Base-by-base conservation (phyloP, 495 filamentous ascomycete genomes). In the Wilcoxina mikolae region DNA sequence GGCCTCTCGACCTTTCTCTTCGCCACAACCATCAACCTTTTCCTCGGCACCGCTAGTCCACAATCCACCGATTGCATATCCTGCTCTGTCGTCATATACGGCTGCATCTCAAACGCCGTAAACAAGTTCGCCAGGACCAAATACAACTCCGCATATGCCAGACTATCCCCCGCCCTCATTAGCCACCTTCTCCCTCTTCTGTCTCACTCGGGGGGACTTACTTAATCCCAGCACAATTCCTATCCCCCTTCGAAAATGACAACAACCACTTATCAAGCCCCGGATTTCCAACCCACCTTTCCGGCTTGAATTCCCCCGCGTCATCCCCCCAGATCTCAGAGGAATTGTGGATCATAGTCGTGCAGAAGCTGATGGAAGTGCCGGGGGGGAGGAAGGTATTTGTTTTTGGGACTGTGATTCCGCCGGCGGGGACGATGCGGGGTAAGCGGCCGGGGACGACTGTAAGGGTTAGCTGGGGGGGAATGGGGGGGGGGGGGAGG, bases 61-160 rank as follows among this genome's bases (percentile, higher is more conserved):
- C 29, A 25, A n/a, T 59, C 57, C 4, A 17, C 41, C 57, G 56
- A 59, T 23, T 7, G 25, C 57, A 59, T 59, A 3, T 58, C 35
- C 3, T 33, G 27, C 3, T 41, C 24, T 1, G 18, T 54, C 7
- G 55, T 56, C 39, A 72, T 60, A 31, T 55, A 66, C 31, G 71
- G 49, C 39, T 65, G 48, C 24, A 72, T 55, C 3, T 68, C 65
- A 45, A 71, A 73, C 2, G 67, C 58, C 0, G 71, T 65, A 55
- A 73, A 74, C 3, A 78, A 33, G 4, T 58, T 69, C 33, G 73
- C 69, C 0, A 78, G 25, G 2, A 58, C 60, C 18, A 73, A 60
- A 51, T 72, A 71, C 45, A 78, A 60, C 55, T 78, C 74, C 12
- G 66, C 67, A 47, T 69, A 67, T 0, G 71, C 75, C n/a, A 79